Conservation (phyloP, 2,329 filamentous ascomycete species). For the Penicillium sp. region DNA sequence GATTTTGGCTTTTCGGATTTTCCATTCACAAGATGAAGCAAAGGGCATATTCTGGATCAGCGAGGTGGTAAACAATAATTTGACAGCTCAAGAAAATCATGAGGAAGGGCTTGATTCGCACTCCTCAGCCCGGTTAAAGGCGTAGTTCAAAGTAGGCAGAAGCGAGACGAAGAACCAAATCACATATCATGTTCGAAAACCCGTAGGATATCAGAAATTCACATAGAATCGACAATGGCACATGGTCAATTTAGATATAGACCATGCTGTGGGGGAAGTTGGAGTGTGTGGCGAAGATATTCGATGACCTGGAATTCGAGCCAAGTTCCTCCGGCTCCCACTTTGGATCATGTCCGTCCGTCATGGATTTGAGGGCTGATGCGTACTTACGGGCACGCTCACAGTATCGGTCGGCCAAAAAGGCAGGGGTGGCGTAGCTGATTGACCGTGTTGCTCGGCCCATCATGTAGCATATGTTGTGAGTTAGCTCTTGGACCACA, state of each 20-base stretch:
- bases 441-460: constrained; percentile 27
- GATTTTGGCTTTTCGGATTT: constrained; percentile 1
- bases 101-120: neutral
- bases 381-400: constrained; percentile 25
- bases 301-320: no score
- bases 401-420: constrained; percentile 25
- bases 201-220: neutral
- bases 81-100: neutral
- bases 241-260: constrained; percentile 4
- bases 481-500: constrained; percentile 19
- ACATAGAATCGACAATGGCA: neutral
- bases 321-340: no score
- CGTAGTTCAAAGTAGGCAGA: no score
- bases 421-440: constrained; percentile 26
- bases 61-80: neutral
- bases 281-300: neutral
- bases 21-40: neutral
- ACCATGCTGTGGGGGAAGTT: constrained; percentile 1
- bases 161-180: neutral
- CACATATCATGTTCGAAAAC: neutral
- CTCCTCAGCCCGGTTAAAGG: no score
- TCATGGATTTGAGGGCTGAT: constrained; percentile 4
- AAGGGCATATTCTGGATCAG: neutral
- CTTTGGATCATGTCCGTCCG: no score
- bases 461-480: constrained; percentile 30